Evolutionary conservation across 441 rosid species (phyloP).

Genomic region (Populus hybrid): DNA sequence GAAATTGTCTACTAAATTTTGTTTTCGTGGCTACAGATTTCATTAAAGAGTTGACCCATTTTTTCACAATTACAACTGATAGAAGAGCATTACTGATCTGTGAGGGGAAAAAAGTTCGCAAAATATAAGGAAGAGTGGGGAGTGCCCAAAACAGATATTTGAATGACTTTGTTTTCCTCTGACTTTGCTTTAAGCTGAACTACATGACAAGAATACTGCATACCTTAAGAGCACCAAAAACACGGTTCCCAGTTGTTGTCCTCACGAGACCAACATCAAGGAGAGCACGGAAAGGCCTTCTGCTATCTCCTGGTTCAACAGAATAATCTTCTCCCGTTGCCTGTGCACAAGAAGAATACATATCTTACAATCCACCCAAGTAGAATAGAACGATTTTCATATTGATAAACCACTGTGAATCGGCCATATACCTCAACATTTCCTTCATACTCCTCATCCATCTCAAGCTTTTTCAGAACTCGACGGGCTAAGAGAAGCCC

Average conservation of each 20-base stretch:
- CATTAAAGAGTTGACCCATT: background rate
- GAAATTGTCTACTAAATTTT: background rate
- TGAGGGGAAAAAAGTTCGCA: background rate
- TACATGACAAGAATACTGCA: background rate
- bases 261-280: constrained; percentile 88
- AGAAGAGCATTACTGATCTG: background rate
- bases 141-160: background rate
- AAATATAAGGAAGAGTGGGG: background rate
- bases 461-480: constrained; percentile 66
- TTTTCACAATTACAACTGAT: background rate
- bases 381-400: background rate
- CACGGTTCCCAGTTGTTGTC: constrained; percentile 82
- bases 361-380: background rate
- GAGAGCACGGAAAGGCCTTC: constrained; percentile 93
- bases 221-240: constrained; percentile 83
- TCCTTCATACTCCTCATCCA: constrained; percentile 76
- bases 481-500: constrained; percentile 94
- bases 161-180: background rate
- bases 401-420: background rate
- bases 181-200: background rate
- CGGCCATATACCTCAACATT: constrained; percentile 54
- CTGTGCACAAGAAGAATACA: constrained; percentile 22
- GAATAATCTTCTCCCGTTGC: constrained; percentile 86
- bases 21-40: background rate
- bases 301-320: constrained; percentile 72